Conservation (phyloP, 495 filamentous ascomycete genomes). For the Bryoglossum gracile region DNA sequence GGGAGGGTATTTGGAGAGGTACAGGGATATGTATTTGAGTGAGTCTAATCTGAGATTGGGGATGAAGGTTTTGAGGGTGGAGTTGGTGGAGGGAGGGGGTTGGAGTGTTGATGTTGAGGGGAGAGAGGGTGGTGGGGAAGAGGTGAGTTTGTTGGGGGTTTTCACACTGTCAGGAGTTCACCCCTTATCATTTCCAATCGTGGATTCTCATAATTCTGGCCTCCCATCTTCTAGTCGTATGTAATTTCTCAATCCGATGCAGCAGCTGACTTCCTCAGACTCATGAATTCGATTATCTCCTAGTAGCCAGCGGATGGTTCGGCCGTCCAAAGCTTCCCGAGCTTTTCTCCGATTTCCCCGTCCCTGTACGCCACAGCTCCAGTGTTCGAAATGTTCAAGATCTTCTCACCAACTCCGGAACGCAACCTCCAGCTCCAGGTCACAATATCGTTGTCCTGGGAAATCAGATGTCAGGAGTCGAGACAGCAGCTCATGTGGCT, state of each 20-base stretch:
- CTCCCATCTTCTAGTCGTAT: not conserved
- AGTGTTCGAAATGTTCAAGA: conserved; percentile 33
- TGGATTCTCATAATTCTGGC: not conserved
- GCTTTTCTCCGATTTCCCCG: conserved; percentile 18
- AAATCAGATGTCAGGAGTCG: conserved; percentile 76
- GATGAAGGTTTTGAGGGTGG: conserved; percentile 47
- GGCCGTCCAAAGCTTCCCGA: conserved; percentile 50
- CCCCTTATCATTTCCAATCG: too few relatives aligned
- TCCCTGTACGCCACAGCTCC: conserved; percentile 54
- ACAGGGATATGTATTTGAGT: conserved; percentile 48
- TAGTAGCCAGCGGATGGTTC: conserved; percentile 75
- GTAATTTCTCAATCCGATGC: not conserved
- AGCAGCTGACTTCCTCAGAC: not conserved
- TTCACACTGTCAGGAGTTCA: too few relatives aligned
- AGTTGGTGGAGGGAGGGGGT: conserved; percentile 12
- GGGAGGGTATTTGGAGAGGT: conserved; percentile 62
- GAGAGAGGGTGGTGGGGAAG: too few relatives aligned
- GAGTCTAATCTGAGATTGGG: conserved; percentile 8
- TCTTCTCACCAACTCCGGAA: conserved; percentile 25
- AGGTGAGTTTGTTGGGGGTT: too few relatives aligned
- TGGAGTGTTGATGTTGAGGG: not conserved
- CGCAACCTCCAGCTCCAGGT: conserved; percentile 8
- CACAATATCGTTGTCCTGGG: conserved; percentile 71
- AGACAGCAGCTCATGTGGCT: conserved; percentile 66
- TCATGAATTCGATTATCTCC: conserved; percentile 58